Base-by-base conservation (phyloP, 2,329 filamentous ascomycete species). In the Fusarium udum region DNA sequence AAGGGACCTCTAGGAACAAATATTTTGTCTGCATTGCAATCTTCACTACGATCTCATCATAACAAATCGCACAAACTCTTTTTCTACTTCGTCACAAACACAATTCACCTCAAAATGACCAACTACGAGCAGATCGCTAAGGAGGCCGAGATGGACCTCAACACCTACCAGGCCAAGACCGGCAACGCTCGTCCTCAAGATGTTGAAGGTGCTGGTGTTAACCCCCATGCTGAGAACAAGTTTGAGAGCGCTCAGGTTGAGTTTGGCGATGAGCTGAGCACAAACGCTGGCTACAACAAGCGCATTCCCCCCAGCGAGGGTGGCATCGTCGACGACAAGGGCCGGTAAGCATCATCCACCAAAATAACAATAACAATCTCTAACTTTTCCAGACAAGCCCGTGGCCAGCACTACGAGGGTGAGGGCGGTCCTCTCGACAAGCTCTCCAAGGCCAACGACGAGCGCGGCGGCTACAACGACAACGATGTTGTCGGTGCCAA, bases 131-230 rank as follows among this genome's bases (percentile, higher is more conserved):
- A 83, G 60, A 84, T 87, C 61, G 82, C 85, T 63, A 78, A 82
- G 39, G 77, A 85, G 74, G 85, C 86, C 49, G 85, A 87, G 80
- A 78, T 77, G 59, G 84, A 87, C 72, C 81, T 87, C 62, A 87
- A 87, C 81, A 83, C 80, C 18, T 85, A 86, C 75, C 81, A 85
- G 72, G 78, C 84, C 72, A 87, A 87, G 79, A 86, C 85, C 4
- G 85, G 86, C 60, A 78, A 78, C 14, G 81, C 81, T 53, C 84
- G 81, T 65, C 75, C 78, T 7, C 79, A 84, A 11, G 79, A 79
- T 9, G 79, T 78, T 24, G 84, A 85, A 28, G 81, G 85, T 13
- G 80, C 83, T 7, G 85, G 84, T 48, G 83, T 86, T 51, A 83
- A 85, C 61, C 77, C 81, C 3, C 77, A 79, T 16, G 82, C 80